Base-by-base conservation (phyloP, 2,329 filamentous ascomycete genomes). In the Botryotinia convoluta region DNA sequence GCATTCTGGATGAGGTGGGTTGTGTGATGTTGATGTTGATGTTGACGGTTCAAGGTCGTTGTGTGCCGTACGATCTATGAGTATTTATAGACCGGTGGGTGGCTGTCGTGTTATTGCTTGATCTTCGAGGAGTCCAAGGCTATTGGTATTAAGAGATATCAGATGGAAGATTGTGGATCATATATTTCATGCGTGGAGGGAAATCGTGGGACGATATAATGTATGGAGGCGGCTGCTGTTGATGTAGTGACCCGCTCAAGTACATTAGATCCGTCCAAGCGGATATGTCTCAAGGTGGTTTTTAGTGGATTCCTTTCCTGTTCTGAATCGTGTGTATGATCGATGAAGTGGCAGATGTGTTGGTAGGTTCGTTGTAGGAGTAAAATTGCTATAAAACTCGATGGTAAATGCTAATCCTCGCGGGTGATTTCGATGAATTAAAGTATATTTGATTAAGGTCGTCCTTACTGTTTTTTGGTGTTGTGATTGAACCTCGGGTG, bases 261-360 rank as follows among this genome's bases (percentile, higher is more conserved):
- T 26, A 67, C 64, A 6, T 48, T 51, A 39, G 51, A 67, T 29
- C 45, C 45, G 64, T 29, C 64, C 35, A 67, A 67, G 64, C 45
- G 22, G 45, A 54, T 54, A n/a, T 67, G 26, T 37, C 29, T 65
- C 20, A 37, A 65, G 44, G 45, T 39, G n/a, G 12, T 3, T 14
- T 29, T 39, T 20, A 39, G 35, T 67, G 45, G 64, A 29, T 20
- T 39, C 26, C 45, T n/a, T 67, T 67, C 64, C 44, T 54, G 37
- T 29, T 67, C n/a, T 12, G 32, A 54, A n/a, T 39, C 14, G 32
- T 29, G 32, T 26, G 37, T 29, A 39, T 54, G 45, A 54, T 67
- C 4, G 44, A 67, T 67, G 64, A 67, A 67, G 64, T 67, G 45
- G 64, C 64, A 67, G 64, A 67, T 67, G 64, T 54, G 64, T 54